These are phyloP conservation scores for Spathaspora girioi DNA, from an alignment of 805 yeast species.

Conservation along the genomic window DNA sequence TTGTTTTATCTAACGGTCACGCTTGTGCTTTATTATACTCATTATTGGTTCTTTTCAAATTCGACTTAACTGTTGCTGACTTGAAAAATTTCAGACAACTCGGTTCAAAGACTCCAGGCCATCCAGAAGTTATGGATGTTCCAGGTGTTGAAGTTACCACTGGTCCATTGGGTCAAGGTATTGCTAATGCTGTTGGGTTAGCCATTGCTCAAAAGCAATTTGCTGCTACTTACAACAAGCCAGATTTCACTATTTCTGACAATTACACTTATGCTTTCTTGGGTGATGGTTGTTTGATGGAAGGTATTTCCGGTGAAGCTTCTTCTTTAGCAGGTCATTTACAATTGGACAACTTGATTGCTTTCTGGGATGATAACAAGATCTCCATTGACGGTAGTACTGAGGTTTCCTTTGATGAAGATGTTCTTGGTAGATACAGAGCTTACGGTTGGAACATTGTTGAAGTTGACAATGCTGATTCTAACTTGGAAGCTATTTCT, in stretches of 20 bases:
- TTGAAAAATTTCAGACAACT: conserved; percentile 87
- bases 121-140: conserved; percentile 81
- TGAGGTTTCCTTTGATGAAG: conserved; percentile 87
- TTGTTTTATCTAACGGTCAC: conserved; percentile 94
- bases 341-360: conserved; percentile 87
- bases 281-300: conserved; percentile 98
- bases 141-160: conserved; percentile 97
- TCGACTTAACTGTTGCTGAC: conserved; percentile 76
- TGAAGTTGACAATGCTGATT: conserved; percentile 76
- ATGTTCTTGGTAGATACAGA: conserved; percentile 78
- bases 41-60: conserved; percentile 82
- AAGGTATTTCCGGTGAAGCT: conserved; percentile 95
- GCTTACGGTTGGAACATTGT: conserved; percentile 93
- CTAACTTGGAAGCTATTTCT: conserved; percentile 66
- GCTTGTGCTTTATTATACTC: conserved; percentile 89
- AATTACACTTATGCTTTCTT: conserved; percentile 74
- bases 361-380: conserved; percentile 94
- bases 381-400: conserved; percentile 96
- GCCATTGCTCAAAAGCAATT: conserved; percentile 92
- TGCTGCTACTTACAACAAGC: conserved; percentile 92
- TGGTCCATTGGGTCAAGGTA: conserved; percentile 99
- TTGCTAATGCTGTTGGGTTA: conserved; percentile 91
- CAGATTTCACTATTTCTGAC: conserved; percentile 69
- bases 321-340: conserved; percentile 94
- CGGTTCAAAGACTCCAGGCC: conserved; percentile 93